Base-by-base conservation (phyloP, 176 grass and related monocot genomes). In the Raddia distichophylla region DNA sequence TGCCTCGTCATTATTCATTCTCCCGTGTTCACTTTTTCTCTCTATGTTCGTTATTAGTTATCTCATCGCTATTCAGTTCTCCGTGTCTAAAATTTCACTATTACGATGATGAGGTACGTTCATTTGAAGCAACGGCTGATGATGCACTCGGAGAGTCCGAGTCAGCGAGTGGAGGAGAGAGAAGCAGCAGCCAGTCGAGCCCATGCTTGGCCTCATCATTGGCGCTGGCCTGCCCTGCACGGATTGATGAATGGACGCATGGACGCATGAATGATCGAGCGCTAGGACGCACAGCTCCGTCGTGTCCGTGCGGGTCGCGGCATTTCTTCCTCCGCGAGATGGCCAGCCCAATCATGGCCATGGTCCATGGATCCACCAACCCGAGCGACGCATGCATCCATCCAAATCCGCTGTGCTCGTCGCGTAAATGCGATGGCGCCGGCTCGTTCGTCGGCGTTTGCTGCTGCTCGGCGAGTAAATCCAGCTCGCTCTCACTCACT, bases 141-240 rank as follows among this genome's bases (percentile, higher is more conserved):
- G 27, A 27, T 27, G 37, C 37, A 40, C 37, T 40, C 37, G 27
- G 27, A 27, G 27, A 27, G 27, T 27, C 37, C 2, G 37, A 40
- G 37, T 40, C 37, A 40, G 37, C 40, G 8, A 16, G 7, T 6
- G 3, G 34, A 53, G 35, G 46, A 56, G 2, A 11, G 48, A 55
- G 33, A 75, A 59, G 75, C 35, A 12, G 35, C 5, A 7, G 12
- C 46, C 20, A 51, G n/a, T 12, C 73, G 7, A 63, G 75, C 78
- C 85, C 89, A 87, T 82, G 22, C 85, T 19, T 27, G 79, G 46
- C 37, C 37, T 60, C 12, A 87, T 84, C 56, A 78, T 83, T 87
- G 63, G 77, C 69, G 42, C 1, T 27, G 67, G 3, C 45, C 72
- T 58, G 63, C 27, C 27, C 27, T 27, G 27, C 49, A 27, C 11